Conservation (phyloP, 2,329 filamentous ascomycete genomes). For the Claviceps sp. region DNA sequence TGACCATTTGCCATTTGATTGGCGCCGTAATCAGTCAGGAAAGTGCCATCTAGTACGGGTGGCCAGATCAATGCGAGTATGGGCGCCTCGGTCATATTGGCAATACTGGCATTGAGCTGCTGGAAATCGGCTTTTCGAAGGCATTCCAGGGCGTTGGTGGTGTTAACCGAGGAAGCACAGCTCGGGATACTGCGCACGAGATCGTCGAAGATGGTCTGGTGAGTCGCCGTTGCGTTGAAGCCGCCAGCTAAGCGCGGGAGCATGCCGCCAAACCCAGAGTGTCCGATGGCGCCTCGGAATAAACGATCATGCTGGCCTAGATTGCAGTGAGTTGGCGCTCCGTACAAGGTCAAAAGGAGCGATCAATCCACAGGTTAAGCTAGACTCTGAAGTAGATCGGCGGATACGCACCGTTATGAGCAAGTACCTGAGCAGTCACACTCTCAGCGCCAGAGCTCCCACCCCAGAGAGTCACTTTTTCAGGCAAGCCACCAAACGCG, state of each 20-base stretch:
- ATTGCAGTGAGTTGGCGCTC: neutral
- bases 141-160: neutral
- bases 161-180: neutral
- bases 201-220: neutral
- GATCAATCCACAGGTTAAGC: neutral
- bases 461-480: constrained; percentile 36
- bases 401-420: constrained; percentile 24
- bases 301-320: neutral
- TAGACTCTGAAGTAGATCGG: neutral
- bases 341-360: too few species aligned
- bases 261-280: neutral
- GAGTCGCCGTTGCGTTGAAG: neutral
- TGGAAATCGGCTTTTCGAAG: neutral
- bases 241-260: neutral
- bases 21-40: neutral
- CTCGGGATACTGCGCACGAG: neutral
- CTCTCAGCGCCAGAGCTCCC: constrained; percentile 36
- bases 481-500: constrained; percentile 30
- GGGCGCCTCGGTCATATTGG: neutral
- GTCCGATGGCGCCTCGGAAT: neutral
- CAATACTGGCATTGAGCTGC: neutral
- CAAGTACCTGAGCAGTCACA: constrained; percentile 31
- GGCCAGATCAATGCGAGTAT: neutral
- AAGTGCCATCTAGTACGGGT: neutral
- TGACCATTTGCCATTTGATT: neutral